Evolutionary conservation across 1,284 basidiomycete species (phyloP).

Genomic region (Puccinia brachypodii): DNA sequence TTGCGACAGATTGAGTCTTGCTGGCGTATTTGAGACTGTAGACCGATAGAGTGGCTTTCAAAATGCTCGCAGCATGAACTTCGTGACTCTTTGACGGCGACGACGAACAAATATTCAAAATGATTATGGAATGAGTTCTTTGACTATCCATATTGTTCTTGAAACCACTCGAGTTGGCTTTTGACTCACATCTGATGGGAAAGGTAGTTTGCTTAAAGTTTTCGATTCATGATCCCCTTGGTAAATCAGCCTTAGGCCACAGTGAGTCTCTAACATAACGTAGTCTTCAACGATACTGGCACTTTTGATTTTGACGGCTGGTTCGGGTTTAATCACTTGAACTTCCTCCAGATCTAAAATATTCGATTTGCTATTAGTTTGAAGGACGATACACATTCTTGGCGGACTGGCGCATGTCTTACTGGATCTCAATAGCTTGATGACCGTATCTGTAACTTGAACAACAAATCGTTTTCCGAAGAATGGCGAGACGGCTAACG

Average conservation of each 20-base stretch:
- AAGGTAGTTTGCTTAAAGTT: conserved; percentile 35
- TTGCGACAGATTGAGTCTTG: background rate
- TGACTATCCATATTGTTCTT: no score
- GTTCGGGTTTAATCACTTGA: conserved; percentile 34
- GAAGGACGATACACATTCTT: background rate
- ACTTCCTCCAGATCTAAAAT: conserved; percentile 17
- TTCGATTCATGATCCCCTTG: conserved; percentile 30
- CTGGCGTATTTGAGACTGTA: conserved; percentile 6
- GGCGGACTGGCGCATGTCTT: background rate
- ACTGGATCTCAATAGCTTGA: conserved; percentile 22
- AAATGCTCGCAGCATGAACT: conserved; percentile 1
- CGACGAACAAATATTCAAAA: background rate
- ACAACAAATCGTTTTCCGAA: conserved; percentile 26
- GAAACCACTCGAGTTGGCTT: background rate
- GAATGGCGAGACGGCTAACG: conserved; percentile 23
- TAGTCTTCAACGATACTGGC: conserved; percentile 30
- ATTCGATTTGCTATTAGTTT: background rate
- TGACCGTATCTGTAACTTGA: conserved; percentile 18
- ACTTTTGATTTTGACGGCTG: conserved; percentile 4
- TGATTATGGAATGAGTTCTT: background rate
- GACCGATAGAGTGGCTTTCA: conserved; percentile 15
- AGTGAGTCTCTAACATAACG: conserved; percentile 25
- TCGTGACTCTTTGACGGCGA: background rate
- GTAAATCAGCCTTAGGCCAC: conserved; percentile 27
- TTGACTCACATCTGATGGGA: conserved; percentile 26